Evolutionary conservation across 352 stramenopile species (phyloP).

Genomic region (Phytophthora aleatoria): DNA sequence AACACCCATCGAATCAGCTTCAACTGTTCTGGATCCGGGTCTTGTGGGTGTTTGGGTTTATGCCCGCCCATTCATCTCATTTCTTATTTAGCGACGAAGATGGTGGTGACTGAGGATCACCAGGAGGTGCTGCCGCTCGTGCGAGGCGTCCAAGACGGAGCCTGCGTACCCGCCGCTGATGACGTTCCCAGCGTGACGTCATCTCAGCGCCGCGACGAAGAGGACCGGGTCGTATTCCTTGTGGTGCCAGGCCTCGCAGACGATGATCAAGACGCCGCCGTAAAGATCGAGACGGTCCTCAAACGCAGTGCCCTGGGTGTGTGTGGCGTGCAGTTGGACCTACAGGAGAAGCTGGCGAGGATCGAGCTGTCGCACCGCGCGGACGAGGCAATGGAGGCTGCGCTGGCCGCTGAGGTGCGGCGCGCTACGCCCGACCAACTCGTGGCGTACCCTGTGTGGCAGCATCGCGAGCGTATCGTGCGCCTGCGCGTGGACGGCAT

Average conservation of each 20-base stretch:
- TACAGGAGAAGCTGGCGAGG: slow-evolving; percentile 65
- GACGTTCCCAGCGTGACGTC: slow-evolving; percentile 80
- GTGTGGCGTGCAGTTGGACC: slow-evolving; percentile 56
- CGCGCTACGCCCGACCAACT: slow-evolving; percentile 46
- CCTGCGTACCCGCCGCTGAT: slow-evolving; percentile 62
- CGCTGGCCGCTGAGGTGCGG: slow-evolving; percentile 65
- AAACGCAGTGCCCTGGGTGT: slow-evolving; percentile 41
- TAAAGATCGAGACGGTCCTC: slow-evolving; percentile 44
- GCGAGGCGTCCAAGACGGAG: slow-evolving; percentile 31
- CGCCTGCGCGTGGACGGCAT: slow-evolving; percentile 79
- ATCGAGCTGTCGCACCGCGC: slow-evolving; percentile 58
- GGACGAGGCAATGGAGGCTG: slow-evolving; percentile 49
- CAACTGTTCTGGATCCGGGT: slow-evolving; percentile 17
- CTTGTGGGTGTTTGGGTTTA: slow-evolving; percentile 2
- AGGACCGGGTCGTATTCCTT: slow-evolving; percentile 76
- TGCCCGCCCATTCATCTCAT: slow-evolving; percentile 21
- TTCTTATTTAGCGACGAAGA: slow-evolving; percentile 24
- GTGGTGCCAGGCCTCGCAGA: slow-evolving; percentile 56
- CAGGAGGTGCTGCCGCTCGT: slow-evolving; percentile 41
- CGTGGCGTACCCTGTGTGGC: slow-evolving; percentile 81
- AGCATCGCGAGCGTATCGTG: slow-evolving; percentile 82
- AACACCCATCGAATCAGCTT: slow-evolving; percentile 13
- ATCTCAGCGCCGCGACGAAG: slow-evolving; percentile 50
- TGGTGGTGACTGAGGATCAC: slow-evolving; percentile 27
- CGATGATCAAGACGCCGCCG: slow-evolving; percentile 25